Percentiles rank a stretch among this genome's conserved stretches.
These are phyloP conservation scores for Jimgerdemannia lactiflua DNA, from an alignment of 192 early-diverging fungal species.

Conservation along the genomic window DNA sequence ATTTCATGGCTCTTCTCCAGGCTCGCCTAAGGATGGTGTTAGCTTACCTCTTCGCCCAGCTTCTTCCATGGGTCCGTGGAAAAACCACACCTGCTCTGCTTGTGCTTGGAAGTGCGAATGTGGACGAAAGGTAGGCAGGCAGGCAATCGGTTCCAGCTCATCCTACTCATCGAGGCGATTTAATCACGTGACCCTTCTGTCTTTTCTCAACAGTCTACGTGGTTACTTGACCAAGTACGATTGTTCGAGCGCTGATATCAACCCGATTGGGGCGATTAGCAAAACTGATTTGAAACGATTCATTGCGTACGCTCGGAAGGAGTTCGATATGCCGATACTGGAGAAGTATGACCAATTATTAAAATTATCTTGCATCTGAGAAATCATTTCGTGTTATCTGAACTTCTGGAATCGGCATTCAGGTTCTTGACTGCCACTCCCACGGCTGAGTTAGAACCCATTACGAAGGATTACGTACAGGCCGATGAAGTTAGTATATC, in stretches of 20 bases:
- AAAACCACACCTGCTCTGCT: constrained; percentile 62
- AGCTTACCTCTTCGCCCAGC: constrained; percentile 92
- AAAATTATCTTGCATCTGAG: not conserved
- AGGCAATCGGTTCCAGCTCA: not conserved
- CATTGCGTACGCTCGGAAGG: constrained; percentile 64
- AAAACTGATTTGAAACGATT: constrained; percentile 87
- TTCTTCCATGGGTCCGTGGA: constrained; percentile 87
- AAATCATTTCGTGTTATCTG: not conserved
- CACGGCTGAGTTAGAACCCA: constrained; percentile 96
- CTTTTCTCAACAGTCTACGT: constrained; percentile 54
- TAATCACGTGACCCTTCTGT: too few relatives aligned
- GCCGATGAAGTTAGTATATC: constrained; percentile 67
- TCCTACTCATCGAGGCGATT: not conserved
- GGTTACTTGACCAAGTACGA: constrained; percentile 99
- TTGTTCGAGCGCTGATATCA: constrained; percentile 95
- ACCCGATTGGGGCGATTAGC: constrained; percentile 94
- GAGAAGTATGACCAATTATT: constrained; percentile 35
- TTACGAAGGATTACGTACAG: constrained; percentile 79
- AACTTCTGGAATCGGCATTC: not conserved
- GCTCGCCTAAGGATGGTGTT: constrained; percentile 94
- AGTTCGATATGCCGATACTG: constrained; percentile 68
- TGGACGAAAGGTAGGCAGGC: constrained; percentile 83
- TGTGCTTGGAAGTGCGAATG: constrained; percentile 95
- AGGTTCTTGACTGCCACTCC: constrained; percentile 86
- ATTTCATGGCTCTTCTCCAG: constrained; percentile 18